Base-by-base conservation (phyloP, 768 basidiomycete genomes). In the Auricularia cornea region DNA sequence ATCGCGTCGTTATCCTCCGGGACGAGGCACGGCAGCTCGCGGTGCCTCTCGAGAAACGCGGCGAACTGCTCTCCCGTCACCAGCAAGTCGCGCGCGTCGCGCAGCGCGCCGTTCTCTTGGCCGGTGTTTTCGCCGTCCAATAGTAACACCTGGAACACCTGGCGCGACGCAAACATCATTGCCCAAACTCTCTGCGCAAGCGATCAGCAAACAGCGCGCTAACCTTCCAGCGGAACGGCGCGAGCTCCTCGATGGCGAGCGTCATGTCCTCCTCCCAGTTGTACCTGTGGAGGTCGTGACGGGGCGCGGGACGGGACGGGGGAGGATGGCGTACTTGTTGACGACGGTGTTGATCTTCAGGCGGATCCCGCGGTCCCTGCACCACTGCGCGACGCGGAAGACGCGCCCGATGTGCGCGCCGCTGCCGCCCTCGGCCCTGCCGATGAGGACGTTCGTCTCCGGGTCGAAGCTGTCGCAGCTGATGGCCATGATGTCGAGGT, bases 221-320 rank as follows among this genome's bases (percentile, higher is more conserved):
- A 66, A 74, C 78, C 72, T 79, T 79, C 78, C 78, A 79, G 16
- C 77, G 76, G 60, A 71, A 71, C 0, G 77, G 77, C 0, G 63
- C 66, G 23, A 77, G 66, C 26, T 72, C 65, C 54, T 70, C 67
- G 5, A 79, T 76, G 33, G 70, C 67, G 4, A 73, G 71, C 29
- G 75, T 78, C 78, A 78, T 79, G 6, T 78, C 77, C 61, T 78
- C 76, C 16, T 76, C 63, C 71, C 72, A 76, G 59, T 78, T 78
- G 18, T 74, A 70, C 8, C 76, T 60, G 28, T n/a, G n/a, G 18
- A 60, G 31, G 20, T 14, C 11, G 4, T 29, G 62, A 35, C 16
- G 23, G 4, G 14, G 28, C 18, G 6, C 26, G 52, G 12, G 51
- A 28, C 61, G 61, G 23, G n/a, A 57, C 18, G 31, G 23, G 41